Percentiles rank a stretch among this genome's conserved stretches.
Evolutionary conservation across 352 stramenopile genomes (phyloP).

Genomic region (Phytophthora brassicae): DNA sequence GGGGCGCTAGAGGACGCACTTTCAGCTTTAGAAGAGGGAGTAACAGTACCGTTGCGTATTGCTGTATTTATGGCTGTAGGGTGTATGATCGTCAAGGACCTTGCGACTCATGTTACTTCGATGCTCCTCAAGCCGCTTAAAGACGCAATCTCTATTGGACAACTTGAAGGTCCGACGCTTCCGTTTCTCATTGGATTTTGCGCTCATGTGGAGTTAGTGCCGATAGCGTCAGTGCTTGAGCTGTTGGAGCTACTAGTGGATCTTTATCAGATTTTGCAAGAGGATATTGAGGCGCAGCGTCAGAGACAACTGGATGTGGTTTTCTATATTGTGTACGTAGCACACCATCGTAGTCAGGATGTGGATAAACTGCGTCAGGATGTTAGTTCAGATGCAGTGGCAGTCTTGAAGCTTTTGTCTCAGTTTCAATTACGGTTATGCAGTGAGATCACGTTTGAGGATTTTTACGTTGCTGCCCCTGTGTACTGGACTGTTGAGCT

Average conservation of each 20-base stretch:
- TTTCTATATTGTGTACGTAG: slow-evolving; percentile 47
- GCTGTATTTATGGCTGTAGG: slow-evolving; percentile 37
- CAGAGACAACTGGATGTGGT: slow-evolving; percentile 17
- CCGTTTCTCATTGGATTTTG: slow-evolving; percentile 41
- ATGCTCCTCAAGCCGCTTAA: slow-evolving; percentile 17
- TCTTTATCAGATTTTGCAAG: slow-evolving; percentile 17
- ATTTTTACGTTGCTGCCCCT: slow-evolving; percentile 49
- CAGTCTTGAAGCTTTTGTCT: slow-evolving; percentile 14
- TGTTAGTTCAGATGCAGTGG: slow-evolving; percentile 21
- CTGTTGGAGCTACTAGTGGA: slow-evolving; percentile 32
- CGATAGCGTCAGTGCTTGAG: slow-evolving; percentile 28
- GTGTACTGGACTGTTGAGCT: slow-evolving; percentile 54
- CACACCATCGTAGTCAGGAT: slow-evolving; percentile 30
- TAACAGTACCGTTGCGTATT: slow-evolving; percentile 11
- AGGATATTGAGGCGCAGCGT: background rate
- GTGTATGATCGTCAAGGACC: slow-evolving; percentile 48
- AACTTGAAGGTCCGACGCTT: slow-evolving; percentile 13
- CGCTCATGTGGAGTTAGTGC: slow-evolving; percentile 45
- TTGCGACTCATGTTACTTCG: slow-evolving; percentile 31
- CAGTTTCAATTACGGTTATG: slow-evolving; percentile 43
- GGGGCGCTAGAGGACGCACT: slow-evolving; percentile 17
- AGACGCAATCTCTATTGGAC: background rate
- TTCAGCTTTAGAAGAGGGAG: background rate
- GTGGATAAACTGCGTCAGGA: slow-evolving; percentile 30
- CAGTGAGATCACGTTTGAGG: slow-evolving; percentile 36